phyloP scores from a whole-genome alignment of 2,329 filamentous ascomycete species.

The Tothia fuscella region DNA sequence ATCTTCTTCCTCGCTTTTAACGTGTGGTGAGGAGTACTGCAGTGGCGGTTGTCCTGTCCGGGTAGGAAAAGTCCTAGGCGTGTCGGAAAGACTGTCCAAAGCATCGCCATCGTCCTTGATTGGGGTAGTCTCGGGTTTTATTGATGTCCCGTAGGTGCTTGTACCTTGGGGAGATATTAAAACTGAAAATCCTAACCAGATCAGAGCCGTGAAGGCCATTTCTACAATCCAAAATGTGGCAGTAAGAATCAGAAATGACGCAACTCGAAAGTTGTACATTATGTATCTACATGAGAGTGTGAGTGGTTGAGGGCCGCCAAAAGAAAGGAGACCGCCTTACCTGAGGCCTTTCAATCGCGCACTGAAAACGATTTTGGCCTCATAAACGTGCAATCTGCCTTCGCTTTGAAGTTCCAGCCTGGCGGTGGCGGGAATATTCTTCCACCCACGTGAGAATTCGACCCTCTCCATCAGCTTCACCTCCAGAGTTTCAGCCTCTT shows the following conservation, averaged over 20 bases:
- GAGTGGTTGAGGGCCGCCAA: not conserved
- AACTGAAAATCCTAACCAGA: conserved; percentile 48
- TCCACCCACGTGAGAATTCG: conserved; percentile 46
- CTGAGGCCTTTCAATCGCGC: conserved; percentile 65
- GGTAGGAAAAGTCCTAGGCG: conserved; percentile 37
- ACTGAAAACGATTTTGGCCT: conserved; percentile 52
- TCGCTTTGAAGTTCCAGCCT: conserved; percentile 59
- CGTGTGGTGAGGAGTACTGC: conserved; percentile 20
- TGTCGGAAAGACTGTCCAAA: conserved; percentile 28
- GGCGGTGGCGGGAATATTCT: conserved; percentile 41
- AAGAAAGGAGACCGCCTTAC: conserved; percentile 20
- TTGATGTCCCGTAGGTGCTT: conserved; percentile 13
- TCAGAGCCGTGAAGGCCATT: conserved; percentile 51
- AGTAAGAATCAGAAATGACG: conserved; percentile 58
- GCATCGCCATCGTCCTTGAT: conserved; percentile 17
- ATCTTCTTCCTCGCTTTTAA: conserved; percentile 21
- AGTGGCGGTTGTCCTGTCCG: conserved; percentile 32
- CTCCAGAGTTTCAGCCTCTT: conserved; percentile 51
- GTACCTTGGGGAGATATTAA: too few relatives aligned
- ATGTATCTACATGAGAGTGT: conserved; percentile 45
- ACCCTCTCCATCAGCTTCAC: conserved; percentile 65
- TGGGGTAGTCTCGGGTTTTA: conserved; percentile 8
- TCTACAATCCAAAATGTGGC: conserved; percentile 66
- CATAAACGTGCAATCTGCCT: conserved; percentile 65
- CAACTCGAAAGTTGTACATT: conserved; percentile 73